Evolutionary conservation across 2,329 filamentous ascomycete genomes (phyloP).

Genomic region (Trichoderma lentiforme): DNA sequence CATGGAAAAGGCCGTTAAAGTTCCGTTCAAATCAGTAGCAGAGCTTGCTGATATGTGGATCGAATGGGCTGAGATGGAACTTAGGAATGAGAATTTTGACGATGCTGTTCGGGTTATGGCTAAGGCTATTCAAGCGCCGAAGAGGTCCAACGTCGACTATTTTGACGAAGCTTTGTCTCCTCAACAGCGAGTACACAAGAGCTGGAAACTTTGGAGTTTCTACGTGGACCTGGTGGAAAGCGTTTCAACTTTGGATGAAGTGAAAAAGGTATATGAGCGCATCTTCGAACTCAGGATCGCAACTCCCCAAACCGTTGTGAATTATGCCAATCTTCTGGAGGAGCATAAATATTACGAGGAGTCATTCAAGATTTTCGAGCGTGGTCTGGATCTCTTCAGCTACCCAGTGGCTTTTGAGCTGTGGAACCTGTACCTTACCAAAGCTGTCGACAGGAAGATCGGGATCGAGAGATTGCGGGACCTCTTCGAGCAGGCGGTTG

Average conservation of each 20-base stretch:
- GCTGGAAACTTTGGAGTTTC: slow-evolving; percentile 99
- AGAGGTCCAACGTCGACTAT: slow-evolving; percentile 97
- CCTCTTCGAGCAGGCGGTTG: slow-evolving; percentile 93
- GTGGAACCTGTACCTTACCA: slow-evolving; percentile 97
- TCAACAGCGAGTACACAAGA: slow-evolving; percentile 96
- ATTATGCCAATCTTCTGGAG: slow-evolving; percentile 93
- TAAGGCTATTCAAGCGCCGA: slow-evolving; percentile 94
- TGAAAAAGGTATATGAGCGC: slow-evolving; percentile 88
- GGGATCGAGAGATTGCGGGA: slow-evolving; percentile 91
- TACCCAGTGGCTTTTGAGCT: slow-evolving; percentile 98
- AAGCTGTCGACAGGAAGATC: slow-evolving; percentile 94
- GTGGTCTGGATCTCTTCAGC: slow-evolving; percentile 94
- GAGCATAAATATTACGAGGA: slow-evolving; percentile 96
- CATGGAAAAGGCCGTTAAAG: slow-evolving; percentile 96
- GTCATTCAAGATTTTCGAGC: slow-evolving; percentile 95
- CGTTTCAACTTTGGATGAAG: slow-evolving; percentile 86
- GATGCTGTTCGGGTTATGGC: slow-evolving; percentile 94
- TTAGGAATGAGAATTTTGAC: slow-evolving; percentile 94
- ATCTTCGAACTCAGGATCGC: slow-evolving; percentile 98
- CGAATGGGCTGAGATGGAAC: slow-evolving; percentile 97
- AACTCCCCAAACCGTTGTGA: slow-evolving; percentile 96
- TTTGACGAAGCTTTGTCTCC: slow-evolving; percentile 93
- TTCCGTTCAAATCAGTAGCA: slow-evolving; percentile 95
- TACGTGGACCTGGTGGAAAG: slow-evolving; percentile 98
- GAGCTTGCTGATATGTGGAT: slow-evolving; percentile 99